These are phyloP conservation scores for Camillea tinctor DNA, from an alignment of 2,329 filamentous ascomycete species.

Conservation along the genomic window DNA sequence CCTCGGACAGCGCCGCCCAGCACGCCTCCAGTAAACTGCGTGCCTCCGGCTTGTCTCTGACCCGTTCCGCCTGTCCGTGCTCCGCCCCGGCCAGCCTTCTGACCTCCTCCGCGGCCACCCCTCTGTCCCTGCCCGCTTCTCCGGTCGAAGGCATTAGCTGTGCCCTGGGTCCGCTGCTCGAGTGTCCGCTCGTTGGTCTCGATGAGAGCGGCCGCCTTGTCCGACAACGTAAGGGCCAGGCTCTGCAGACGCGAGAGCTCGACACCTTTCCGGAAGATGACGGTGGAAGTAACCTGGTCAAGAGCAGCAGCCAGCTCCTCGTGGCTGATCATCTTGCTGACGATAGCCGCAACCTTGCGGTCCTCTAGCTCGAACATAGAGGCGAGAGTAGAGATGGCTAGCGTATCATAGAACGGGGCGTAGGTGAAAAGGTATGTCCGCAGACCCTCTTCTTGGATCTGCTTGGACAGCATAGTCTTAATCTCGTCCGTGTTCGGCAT, in stretches of 20 bases:
- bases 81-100: slow-evolving; percentile 45
- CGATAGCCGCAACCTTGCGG: slow-evolving; percentile 88
- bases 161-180: slow-evolving; percentile 95
- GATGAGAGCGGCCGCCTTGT: slow-evolving; percentile 94
- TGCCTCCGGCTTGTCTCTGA: slow-evolving; percentile 68
- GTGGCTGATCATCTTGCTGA: slow-evolving; percentile 99
- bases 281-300: slow-evolving; percentile 94
- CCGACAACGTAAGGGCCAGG: slow-evolving; percentile 86
- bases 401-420: slow-evolving; percentile 97
- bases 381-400: slow-evolving; percentile 80
- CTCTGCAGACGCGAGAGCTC: slow-evolving; percentile 96
- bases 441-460: slow-evolving; percentile 98
- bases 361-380: slow-evolving; percentile 93
- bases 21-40: slow-evolving; percentile 79
- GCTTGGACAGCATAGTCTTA: slow-evolving; percentile 94
- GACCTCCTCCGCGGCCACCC: slow-evolving; percentile 57
- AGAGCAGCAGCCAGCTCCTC: slow-evolving; percentile 95
- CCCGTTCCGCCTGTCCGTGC: slow-evolving; percentile 55
- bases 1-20: slow-evolving; percentile 67
- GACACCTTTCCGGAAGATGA: slow-evolving; percentile 99
- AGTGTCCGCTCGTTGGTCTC: slow-evolving; percentile 97
- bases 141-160: slow-evolving; percentile 90
- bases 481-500: slow-evolving; percentile 91
- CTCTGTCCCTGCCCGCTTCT: slow-evolving; percentile 74
- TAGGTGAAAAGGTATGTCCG: slow-evolving; percentile 99